Percentiles rank a stretch among this genome's conserved stretches.
These are phyloP conservation scores for Russula sp. DNA, from an alignment of 768 basidiomycete species.

Conservation along the genomic window DNA sequence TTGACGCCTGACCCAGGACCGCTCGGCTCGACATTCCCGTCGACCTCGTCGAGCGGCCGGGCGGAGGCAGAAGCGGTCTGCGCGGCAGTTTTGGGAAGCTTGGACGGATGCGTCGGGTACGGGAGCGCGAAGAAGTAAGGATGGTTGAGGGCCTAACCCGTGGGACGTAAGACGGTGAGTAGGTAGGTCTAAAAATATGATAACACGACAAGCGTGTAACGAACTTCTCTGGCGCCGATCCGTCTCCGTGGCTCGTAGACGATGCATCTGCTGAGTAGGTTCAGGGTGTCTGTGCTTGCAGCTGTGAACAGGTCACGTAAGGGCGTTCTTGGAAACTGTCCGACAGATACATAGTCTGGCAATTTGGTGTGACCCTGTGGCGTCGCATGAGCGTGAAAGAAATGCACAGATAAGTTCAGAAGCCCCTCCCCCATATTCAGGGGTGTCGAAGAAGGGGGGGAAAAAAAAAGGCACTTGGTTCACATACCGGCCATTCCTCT, in stretches of 20 bases:
- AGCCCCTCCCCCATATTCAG: background rate
- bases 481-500: constrained; percentile 90
- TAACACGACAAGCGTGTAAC: background rate
- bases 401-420: background rate
- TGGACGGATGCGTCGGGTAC: constrained; percentile 81
- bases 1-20: constrained; percentile 47
- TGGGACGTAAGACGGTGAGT: no score
- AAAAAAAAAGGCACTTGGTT: background rate
- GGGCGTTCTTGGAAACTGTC: constrained; percentile 77
- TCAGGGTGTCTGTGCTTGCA: constrained; percentile 78
- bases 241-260: constrained; percentile 82
- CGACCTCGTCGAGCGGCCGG: constrained; percentile 69
- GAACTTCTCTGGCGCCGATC: constrained; percentile 63
- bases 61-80: constrained; percentile 36
- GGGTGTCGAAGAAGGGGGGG: background rate
- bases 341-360: constrained; percentile 83
- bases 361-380: constrained; percentile 81
- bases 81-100: constrained; percentile 68
- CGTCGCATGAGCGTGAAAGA: background rate
- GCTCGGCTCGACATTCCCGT: constrained; percentile 60
- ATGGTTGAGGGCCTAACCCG: constrained; percentile 69
- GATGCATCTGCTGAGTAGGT: constrained; percentile 73
- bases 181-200: no score
- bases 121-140: constrained; percentile 84
- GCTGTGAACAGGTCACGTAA: constrained; percentile 88